Percentiles rank a stretch among this genome's conserved stretches.
Conservation (phyloP, 2,329 filamentous ascomycete genomes). For the Pseudocercospora cruenta region DNA sequence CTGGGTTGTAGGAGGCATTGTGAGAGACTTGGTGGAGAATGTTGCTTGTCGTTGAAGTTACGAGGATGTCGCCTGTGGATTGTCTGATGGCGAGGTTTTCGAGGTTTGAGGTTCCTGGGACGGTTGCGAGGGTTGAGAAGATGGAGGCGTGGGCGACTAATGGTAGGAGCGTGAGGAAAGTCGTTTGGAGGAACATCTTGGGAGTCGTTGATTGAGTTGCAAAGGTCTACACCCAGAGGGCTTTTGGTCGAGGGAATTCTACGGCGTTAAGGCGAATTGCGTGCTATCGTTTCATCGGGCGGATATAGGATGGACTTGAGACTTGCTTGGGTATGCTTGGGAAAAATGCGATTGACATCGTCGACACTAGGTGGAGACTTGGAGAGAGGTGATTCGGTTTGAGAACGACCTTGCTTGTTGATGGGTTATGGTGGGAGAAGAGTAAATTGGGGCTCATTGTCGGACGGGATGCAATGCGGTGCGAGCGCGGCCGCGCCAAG, state of each 20-base stretch:
- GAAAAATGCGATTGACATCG: not conserved
- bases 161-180: not conserved
- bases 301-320: too few species aligned
- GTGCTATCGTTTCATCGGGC: too few species aligned
- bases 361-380: not conserved
- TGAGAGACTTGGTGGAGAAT: not conserved
- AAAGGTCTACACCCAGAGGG: not conserved
- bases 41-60: not conserved
- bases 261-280: too few species aligned
- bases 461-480: not conserved
- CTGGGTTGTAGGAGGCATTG: not conserved
- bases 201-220: not conserved
- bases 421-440: not conserved
- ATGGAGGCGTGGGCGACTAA: not conserved
- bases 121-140: not conserved
- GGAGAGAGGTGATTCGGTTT: too few species aligned
- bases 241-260: not conserved
- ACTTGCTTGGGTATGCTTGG: too few species aligned
- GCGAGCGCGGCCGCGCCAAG: not conserved
- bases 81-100: conserved; percentile 3
- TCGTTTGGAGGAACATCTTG: not conserved
- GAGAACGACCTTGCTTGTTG: not conserved
- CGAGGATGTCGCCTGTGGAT: not conserved
- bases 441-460: too few species aligned
- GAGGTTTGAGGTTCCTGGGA: not conserved